Evolutionary conservation across 2,329 filamentous ascomycete species (phyloP), one percentile per base, ranked within the genome.

Genomic region (Apiospora saccharicola): DNA sequence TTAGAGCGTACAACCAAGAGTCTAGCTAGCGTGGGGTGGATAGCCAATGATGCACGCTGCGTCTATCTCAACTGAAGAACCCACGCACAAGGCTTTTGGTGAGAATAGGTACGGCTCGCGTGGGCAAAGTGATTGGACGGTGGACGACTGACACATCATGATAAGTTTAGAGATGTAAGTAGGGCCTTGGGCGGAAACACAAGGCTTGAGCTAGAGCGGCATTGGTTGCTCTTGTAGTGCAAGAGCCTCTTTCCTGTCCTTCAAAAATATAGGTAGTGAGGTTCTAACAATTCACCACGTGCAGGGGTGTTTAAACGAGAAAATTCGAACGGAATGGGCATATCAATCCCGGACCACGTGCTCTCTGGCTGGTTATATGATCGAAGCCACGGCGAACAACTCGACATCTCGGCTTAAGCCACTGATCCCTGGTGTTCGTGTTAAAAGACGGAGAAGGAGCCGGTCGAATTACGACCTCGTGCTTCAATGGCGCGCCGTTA

Each of bases 391-490:
- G 22, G 53, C 30, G 16, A 34, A 14, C 7, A 19, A 34, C 24
- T 24, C 53, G 26, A 34, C 14, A 34, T 22, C 22, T 34, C 3
- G 26, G 26, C 53, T 8, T 34, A 14, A 61, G 22, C 26, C 14
- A 22, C 13, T 37, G 16, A 61, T 37, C 53, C 34, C n/a, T 41
- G 57, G 34, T 34, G 57, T 19, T n/a, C 8, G 14, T 41, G 30
- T 41, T 34, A 64, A 64, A 34, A 13, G 26, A 24, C 10, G 57
- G 34, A 22, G 30, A 41, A 12, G 12, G 57, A 64, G 34, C 57
- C 34, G 57, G 57, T 64, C 57, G 34, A 64, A 41, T n/a, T 64
- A 64, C 30, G 30, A 61, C 57, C 57, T 64, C 57, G 57, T 64
- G 57, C 34, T 41, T n/a, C 8, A 64, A 64, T 64, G 22, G 34